phyloP scores from a whole-genome alignment of 1,139 yeast species.

The Pneumocystis sp. region DNA sequence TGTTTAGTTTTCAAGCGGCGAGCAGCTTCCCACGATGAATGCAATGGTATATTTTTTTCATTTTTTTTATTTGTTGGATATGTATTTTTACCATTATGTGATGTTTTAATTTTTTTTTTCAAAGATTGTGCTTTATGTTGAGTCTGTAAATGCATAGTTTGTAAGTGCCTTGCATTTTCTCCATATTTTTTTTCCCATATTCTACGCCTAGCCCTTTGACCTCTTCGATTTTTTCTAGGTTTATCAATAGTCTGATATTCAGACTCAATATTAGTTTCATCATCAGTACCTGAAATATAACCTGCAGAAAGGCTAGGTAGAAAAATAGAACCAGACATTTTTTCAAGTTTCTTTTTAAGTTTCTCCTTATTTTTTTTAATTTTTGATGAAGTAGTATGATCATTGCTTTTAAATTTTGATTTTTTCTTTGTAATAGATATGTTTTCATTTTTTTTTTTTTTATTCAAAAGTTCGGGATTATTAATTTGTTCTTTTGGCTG shows the following conservation, averaged over 20 bases:
- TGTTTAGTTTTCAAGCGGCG: conserved; percentile 39
- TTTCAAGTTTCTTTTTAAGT: neutral
- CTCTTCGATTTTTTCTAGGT: conserved; percentile 68
- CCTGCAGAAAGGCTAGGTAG: conserved; percentile 10
- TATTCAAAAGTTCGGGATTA: neutral
- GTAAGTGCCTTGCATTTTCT: conserved; percentile 64
- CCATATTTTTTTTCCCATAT: conserved; percentile 93
- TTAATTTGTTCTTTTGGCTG: neutral
- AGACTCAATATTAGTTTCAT: conserved; percentile 13
- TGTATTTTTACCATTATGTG: conserved; percentile 29
- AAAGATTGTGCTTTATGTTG: conserved; percentile 58
- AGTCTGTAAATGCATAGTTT: conserved; percentile 39
- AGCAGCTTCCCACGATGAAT: conserved; percentile 91
- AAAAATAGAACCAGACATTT: conserved; percentile 3
- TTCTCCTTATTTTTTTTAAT: conserved; percentile 8
- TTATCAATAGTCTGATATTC: conserved; percentile 24
- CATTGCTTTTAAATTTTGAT: neutral
- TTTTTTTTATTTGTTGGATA: conserved; percentile 26
- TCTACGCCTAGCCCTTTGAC: conserved; percentile 91
- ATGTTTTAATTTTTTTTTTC: conserved; percentile 30
- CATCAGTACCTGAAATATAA: conserved; percentile 7
- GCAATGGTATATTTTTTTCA: conserved; percentile 31
- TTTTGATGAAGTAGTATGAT: neutral
- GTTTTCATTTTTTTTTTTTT: neutral
- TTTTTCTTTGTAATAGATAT: neutral